Conservation (phyloP, 176 grass and related monocot species). For the Ampelocalamus luodianensis region DNA sequence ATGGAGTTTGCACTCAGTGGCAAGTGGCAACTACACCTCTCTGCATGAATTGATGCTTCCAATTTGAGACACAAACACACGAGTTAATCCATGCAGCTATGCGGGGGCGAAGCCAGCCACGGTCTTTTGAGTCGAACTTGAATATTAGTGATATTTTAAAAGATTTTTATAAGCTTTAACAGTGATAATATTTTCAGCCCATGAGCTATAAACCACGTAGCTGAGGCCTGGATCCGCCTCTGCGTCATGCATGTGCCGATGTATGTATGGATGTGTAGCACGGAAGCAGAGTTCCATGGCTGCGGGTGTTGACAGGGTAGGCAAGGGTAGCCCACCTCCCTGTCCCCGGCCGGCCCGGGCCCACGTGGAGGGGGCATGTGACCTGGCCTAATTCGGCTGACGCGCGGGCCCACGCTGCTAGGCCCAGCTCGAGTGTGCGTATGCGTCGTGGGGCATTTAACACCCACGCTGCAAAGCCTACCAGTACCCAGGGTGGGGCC, state of each 20-base stretch:
- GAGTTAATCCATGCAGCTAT: neutral
- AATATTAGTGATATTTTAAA: too few species aligned
- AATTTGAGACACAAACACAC: too few species aligned
- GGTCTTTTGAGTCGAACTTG: too few species aligned
- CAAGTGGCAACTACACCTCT: neutral
- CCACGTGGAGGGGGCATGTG: conserved; percentile 11
- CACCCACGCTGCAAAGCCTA: neutral
- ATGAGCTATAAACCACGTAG: too few species aligned
- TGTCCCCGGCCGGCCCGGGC: conserved; percentile 39
- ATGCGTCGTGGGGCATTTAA: neutral
- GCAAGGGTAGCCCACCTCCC: conserved; percentile 27
- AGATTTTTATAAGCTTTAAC: too few species aligned
- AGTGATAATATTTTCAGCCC: too few species aligned
- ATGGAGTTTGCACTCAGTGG: too few species aligned
- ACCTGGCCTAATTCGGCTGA: neutral
- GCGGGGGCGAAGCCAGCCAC: neutral
- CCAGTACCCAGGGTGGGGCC: neutral
- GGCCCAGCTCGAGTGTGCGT: neutral
- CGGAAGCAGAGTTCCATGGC: conserved; percentile 9
- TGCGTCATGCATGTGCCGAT: neutral
- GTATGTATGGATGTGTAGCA: neutral
- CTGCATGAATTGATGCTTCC: neutral
- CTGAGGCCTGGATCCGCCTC: too few species aligned
- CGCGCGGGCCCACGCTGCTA: neutral
- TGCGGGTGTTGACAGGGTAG: neutral